These are phyloP conservation scores for Anthostomella pinea DNA, from an alignment of 2,329 filamentous ascomycete species.

Conservation along the genomic window DNA sequence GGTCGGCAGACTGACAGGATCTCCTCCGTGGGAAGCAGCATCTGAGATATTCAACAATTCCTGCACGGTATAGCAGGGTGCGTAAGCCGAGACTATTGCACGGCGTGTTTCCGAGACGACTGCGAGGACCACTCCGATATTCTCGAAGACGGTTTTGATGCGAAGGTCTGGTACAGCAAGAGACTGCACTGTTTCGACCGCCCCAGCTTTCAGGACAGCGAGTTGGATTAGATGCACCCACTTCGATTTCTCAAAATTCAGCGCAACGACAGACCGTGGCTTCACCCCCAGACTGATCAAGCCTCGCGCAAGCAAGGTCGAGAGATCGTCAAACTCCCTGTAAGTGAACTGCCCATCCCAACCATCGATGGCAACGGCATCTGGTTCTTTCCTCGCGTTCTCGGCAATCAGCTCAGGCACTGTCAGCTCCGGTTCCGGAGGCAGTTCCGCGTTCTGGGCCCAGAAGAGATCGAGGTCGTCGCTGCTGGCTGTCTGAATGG, in stretches of 20 bases:
- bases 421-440: no score
- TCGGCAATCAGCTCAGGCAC: no score
- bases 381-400: no score
- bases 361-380: not conserved
- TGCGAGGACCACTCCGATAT: not conserved
- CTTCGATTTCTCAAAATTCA: not conserved
- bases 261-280: not conserved
- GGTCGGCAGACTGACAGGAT: no score
- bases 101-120: not conserved
- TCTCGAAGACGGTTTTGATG: not conserved
- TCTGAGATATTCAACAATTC: not conserved
- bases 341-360: not conserved
- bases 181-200: not conserved
- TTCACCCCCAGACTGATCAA: not conserved
- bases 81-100: not conserved
- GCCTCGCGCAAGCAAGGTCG: no score
- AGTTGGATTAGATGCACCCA: not conserved
- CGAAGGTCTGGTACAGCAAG: not conserved
- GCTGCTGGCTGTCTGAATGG: no score
- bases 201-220: not conserved
- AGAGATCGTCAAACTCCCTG: not conserved
- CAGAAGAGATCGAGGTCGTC: no score
- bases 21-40: not conserved
- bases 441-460: no score
- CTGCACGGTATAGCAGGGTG: not conserved